phyloP scores from a whole-genome alignment of 177 flowering plant species.

The Vitis hybrid region DNA sequence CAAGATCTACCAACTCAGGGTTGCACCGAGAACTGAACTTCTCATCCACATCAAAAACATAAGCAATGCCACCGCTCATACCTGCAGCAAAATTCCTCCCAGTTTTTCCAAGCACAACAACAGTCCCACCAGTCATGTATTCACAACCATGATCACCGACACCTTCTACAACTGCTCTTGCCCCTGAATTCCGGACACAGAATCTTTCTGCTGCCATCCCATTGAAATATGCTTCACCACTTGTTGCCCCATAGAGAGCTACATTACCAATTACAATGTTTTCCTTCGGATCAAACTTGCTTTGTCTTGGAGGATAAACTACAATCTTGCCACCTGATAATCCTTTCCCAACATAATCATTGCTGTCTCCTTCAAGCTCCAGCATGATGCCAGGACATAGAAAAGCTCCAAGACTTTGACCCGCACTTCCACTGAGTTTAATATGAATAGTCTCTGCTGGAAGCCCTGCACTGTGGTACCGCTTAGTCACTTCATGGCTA shows the following conservation, averaged over 20 bases:
- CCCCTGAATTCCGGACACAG: conserved; percentile 98
- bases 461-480: conserved; percentile 74
- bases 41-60: conserved; percentile 84
- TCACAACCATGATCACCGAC: conserved; percentile 99
- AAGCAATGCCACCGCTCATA: conserved; percentile 99
- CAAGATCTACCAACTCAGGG: conserved; percentile 92
- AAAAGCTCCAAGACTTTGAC: conserved; percentile 98
- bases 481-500: conserved; percentile 95
- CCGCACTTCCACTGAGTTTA: conserved; percentile 92
- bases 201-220: conserved; percentile 99
- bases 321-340: conserved; percentile 90
- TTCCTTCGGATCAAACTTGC: conserved; percentile 86
- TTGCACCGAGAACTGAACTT: conserved; percentile 77
- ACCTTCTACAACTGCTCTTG: conserved; percentile 94
- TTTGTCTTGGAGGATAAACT: too few species aligned
- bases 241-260: conserved; percentile 95
- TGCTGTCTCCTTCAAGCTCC: conserved; percentile 99
- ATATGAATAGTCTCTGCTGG: conserved; percentile 88
- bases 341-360: conserved; percentile 99
- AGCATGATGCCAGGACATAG: conserved; percentile 87
- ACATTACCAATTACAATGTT: conserved; percentile 98
- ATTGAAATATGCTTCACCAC: conserved; percentile 95
- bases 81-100: conserved; percentile 99
- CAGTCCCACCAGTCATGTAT: conserved; percentile 99
- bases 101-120: conserved; percentile 91